A percentile compares a stretch with the other conserved stretches of the same genome.
phyloP scores from a whole-genome alignment of 2,329 filamentous ascomycete species.

The Pseudogymnoascus sp. region DNA sequence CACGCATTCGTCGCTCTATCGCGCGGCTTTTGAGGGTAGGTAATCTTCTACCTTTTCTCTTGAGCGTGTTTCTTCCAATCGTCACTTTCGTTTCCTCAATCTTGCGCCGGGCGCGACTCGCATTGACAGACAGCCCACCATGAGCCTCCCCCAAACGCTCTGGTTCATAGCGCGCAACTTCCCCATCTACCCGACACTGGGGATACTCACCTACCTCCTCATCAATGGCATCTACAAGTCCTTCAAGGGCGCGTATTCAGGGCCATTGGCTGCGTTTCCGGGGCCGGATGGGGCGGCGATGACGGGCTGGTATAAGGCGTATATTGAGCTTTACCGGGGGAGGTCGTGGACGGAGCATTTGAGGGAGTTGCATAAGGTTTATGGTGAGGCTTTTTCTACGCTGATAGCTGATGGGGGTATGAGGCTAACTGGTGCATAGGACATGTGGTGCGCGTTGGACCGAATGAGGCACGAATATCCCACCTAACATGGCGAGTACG shows the following conservation, averaged over 20 bases:
- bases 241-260: neutral
- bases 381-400: neutral
- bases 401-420: neutral
- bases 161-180: neutral
- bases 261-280: neutral
- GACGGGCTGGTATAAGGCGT: neutral
- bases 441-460: slow-evolving; percentile 23
- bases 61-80: neutral
- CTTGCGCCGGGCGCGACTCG: neutral
- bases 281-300: neutral
- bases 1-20: neutral
- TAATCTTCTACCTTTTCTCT: neutral
- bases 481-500: neutral
- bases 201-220: neutral
- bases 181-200: neutral
- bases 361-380: neutral
- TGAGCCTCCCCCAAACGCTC: neutral
- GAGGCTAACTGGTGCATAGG: slow-evolving; percentile 15
- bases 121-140: neutral
- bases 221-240: neutral
- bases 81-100: neutral
- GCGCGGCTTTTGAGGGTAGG: neutral
- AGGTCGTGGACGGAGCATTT: neutral
- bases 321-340: neutral
- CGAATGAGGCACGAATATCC: slow-evolving; percentile 21